These are phyloP conservation scores for Oehlia diaphana DNA, from an alignment of 192 early-diverging fungal species.

Conservation along the genomic window DNA sequence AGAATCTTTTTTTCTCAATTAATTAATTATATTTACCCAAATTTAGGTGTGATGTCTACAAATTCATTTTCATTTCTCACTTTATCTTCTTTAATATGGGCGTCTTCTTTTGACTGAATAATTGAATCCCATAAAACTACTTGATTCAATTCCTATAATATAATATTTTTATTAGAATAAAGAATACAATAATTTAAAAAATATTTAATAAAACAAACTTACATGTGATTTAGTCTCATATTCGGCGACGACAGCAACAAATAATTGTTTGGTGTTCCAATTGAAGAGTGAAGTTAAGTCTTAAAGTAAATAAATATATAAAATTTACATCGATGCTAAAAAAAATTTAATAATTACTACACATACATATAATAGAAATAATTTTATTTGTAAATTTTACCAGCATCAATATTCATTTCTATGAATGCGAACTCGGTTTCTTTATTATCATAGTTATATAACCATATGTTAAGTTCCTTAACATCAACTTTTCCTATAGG, in stretches of 20 bases:
- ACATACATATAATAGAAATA: not conserved
- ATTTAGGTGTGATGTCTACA: constrained; percentile 66
- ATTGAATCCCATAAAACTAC: constrained; percentile 85
- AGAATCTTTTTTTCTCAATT: no score
- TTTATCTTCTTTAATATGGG: constrained; percentile 55
- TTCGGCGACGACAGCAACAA: constrained; percentile 76
- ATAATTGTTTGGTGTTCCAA: constrained; percentile 92
- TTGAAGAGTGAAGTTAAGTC: constrained; percentile 79
- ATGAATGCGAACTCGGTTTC: constrained; percentile 24
- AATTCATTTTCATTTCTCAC: constrained; percentile 63
- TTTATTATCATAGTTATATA: constrained; percentile 14
- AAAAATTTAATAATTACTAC: not conserved
- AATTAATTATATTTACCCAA: constrained; percentile 51
- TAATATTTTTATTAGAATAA: not conserved
- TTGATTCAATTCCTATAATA: constrained; percentile 62
- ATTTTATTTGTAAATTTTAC: constrained; percentile 1
- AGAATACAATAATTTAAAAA: not conserved
- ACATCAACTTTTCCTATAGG: constrained; percentile 10
- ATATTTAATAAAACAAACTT: constrained; percentile 21
- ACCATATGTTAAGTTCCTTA: not conserved
- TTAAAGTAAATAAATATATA: constrained; percentile 31
- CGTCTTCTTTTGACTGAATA: constrained; percentile 66
- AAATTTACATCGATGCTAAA: not conserved
- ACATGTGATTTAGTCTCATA: constrained; percentile 72
- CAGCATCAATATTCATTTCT: constrained; percentile 20